phyloP scores from a whole-genome alignment of 208 protist species.

The Wallacemonas collosoma region DNA sequence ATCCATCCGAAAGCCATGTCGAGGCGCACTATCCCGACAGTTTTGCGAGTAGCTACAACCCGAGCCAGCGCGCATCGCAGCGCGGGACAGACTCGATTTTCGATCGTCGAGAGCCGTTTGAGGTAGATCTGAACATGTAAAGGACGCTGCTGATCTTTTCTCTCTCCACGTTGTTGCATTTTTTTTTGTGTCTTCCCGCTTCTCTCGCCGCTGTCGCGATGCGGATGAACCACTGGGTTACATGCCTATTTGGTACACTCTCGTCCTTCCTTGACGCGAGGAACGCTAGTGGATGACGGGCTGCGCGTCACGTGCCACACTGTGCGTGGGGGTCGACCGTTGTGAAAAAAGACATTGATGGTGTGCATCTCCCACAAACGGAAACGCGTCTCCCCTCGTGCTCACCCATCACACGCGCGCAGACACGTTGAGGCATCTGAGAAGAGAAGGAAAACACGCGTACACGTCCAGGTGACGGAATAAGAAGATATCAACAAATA shows the following conservation, averaged over 20 bases:
- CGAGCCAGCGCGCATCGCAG: not conserved
- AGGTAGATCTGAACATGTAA: slow-evolving; percentile 11
- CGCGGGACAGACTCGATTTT: slow-evolving; percentile 1
- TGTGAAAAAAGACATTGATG: too few species aligned
- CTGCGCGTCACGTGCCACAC: too few species aligned
- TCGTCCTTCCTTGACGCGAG: too few species aligned
- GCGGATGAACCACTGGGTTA: not conserved
- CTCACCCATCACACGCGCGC: not conserved
- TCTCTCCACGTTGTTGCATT: slow-evolving; percentile 9
- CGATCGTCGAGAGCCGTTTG: slow-evolving; percentile 11
- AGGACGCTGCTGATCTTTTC: not conserved
- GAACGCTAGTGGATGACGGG: too few species aligned
- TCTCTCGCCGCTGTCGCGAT: not conserved
- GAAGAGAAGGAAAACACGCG: too few species aligned
- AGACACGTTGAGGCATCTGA: not conserved
- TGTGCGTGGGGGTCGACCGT: too few species aligned
- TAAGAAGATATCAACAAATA: not conserved
- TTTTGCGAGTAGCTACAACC: not conserved
- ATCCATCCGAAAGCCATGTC: not conserved
- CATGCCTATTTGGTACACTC: too few species aligned
- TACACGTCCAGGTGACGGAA: too few species aligned
- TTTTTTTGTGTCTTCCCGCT: slow-evolving; percentile 15
- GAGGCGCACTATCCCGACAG: slow-evolving; percentile 4
- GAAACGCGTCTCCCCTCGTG: too few species aligned
- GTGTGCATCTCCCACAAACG: too few species aligned